Conservation (phyloP, 2,329 filamentous ascomycete genomes). For the Monosporascus sp. region DNA sequence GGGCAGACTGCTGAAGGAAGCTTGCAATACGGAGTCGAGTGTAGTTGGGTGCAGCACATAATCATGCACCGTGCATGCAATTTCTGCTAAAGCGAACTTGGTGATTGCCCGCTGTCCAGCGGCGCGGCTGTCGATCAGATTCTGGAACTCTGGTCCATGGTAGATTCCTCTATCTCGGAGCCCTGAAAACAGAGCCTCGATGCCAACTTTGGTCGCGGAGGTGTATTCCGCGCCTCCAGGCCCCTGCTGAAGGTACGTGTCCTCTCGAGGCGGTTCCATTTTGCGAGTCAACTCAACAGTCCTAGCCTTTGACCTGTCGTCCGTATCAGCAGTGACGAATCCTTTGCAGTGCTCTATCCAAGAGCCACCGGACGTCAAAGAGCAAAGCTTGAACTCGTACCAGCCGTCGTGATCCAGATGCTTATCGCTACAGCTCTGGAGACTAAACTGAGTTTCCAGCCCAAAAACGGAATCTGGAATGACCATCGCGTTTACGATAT, state of each 20-base stretch:
- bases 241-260: neutral
- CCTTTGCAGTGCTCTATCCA: slow-evolving; percentile 21
- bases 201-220: neutral
- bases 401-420: slow-evolving; percentile 7
- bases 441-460: slow-evolving; percentile 16
- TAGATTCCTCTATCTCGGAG: too few species aligned
- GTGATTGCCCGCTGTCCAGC: slow-evolving; percentile 12
- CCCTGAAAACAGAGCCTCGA: too few species aligned
- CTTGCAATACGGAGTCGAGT: slow-evolving; percentile 17
- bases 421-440: slow-evolving; percentile 13
- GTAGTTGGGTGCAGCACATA: slow-evolving; percentile 18
- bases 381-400: slow-evolving; percentile 19
- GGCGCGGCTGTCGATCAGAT: slow-evolving; percentile 3
- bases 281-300: too few species aligned
- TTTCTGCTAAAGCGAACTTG: slow-evolving; percentile 14
- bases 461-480: slow-evolving; percentile 15
- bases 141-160: slow-evolving; percentile 2
- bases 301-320: slow-evolving; percentile 8
- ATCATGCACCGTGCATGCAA: slow-evolving; percentile 13
- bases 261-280: too few species aligned
- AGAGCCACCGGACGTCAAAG: slow-evolving; percentile 13
- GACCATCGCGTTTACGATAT: slow-evolving; percentile 7
- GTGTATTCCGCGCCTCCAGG: neutral
- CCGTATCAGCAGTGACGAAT: slow-evolving; percentile 12
- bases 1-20: too few species aligned